Evolutionary conservation across 2,329 filamentous ascomycete species (phyloP).

Genomic region (Colletotrichum sp.): DNA sequence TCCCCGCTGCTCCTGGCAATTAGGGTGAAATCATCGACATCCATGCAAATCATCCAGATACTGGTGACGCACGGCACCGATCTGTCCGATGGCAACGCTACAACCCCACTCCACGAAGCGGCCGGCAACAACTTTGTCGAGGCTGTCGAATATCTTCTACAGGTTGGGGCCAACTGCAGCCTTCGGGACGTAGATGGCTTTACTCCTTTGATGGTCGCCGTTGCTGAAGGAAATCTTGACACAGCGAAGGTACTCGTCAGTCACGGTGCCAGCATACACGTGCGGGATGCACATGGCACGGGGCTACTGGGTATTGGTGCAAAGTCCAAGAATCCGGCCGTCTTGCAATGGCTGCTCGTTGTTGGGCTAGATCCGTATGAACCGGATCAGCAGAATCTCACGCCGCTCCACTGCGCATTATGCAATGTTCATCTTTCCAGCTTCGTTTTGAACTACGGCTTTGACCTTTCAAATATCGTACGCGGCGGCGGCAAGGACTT

Average conservation of each 20-base stretch:
- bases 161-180: neutral
- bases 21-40: neutral
- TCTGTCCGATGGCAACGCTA: neutral
- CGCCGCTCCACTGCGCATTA: neutral
- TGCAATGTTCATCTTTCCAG: neutral
- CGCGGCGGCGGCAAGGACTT: neutral
- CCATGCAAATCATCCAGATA: neutral
- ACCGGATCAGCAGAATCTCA: slow-evolving; percentile 3
- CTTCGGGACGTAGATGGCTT: neutral
- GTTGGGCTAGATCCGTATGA: slow-evolving; percentile 17
- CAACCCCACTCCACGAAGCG: neutral
- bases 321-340: neutral
- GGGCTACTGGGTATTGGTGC: slow-evolving; percentile 4
- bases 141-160: neutral
- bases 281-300: neutral
- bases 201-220: neutral
- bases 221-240: slow-evolving; percentile 20
- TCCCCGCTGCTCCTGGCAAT: neutral
- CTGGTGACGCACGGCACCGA: neutral
- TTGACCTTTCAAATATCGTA: slow-evolving; percentile 9
- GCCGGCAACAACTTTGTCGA: neutral
- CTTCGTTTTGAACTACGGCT: neutral
- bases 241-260: slow-evolving; percentile 31
- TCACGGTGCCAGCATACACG: slow-evolving; percentile 28
- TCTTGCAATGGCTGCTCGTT: slow-evolving; percentile 13